Evolutionary conservation across 2,329 filamentous ascomycete species (phyloP), one percentile per base, ranked within the genome.

Genomic region (Aurifilum marmelostoma): DNA sequence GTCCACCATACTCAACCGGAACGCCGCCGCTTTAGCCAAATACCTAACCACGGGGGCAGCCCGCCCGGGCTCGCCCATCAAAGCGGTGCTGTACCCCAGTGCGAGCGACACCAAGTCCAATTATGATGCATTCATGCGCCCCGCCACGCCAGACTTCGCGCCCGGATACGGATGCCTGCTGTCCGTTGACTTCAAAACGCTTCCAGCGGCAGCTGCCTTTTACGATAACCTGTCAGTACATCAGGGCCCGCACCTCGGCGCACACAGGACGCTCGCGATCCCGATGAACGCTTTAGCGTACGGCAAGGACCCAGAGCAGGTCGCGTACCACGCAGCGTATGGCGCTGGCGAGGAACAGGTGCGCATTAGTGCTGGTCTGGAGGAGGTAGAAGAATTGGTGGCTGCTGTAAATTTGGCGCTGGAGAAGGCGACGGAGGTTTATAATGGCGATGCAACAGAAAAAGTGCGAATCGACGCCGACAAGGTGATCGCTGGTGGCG

Each of bases 161-260:
- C 84, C 85, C 0, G 86, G 86, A 0, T 86, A 87, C 73, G 87
- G 87, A 2, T 87, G 84, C 72, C 81, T 89, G 1, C 74, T 89
- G 18, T 83, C 77, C 11, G 76, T 88, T 37, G 83, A 87, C 59
- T 84, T 89, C 61, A 76, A 78, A 14, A 78, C 73, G n/a, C 69
- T 82, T 0, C 78, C 78, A 5, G 69, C 77, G 0, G 80, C 84
- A 0, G 74, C 71, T 3, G 80, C 81, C 0, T 88, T 88, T 70
- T 87, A 86, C 73, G 80, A 88, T 68, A 77, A 76, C 37, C 74
- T 84, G 7, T 78, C 82, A 18, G 80, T 87, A 68, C 83, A 85
- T 72, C 79, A 82, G 1, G 84, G 84, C 0, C 85, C 86, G 1
- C 85, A 87, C 72, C 77, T 88, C 0, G 86, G 85, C 0, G 86